Evolutionary conservation across 192 early-diverging fungal genomes (phyloP), one percentile per base, ranked within the genome.

Genomic region (Coemansia sp.): DNA sequence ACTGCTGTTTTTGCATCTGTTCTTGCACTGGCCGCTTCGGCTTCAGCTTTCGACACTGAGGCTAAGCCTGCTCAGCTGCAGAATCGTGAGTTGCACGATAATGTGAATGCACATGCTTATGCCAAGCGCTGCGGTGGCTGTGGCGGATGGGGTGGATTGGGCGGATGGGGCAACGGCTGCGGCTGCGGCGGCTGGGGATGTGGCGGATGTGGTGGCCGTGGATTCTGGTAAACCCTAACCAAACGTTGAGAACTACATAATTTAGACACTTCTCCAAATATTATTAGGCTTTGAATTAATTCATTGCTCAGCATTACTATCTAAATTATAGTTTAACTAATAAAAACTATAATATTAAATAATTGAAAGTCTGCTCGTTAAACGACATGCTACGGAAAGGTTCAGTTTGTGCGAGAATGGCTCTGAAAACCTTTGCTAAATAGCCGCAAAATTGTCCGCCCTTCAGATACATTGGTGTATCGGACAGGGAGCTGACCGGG

Each of bases 141-240:
- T 29, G 14, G 11, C 1, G 53, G 53, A 21, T 54, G 24, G 24
- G 19, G 50, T 51, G n/a, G n/a, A 10, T 41, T 5, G 39, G 39
- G 39, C 7, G n/a, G n/a, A 10, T 41, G 39, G 39, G 39, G 39
- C 7, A 41, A 12, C 9, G 53, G 53, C 3, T 55, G 53, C 27
- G 53, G 53, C 53, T 55, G 53, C 15, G 53, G 53, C 29, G 53
- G 53, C 5, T 55, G 25, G 25, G 53, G 53, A n/a, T 55, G 53
- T 12, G 11, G 11, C 53, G 29, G 53, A 22, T 55, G 53, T 17
- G 25, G 53, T 55, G 53, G 53, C 2, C 9, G 23, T 43, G 41
- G 41, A 43, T 43, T 43, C 15, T 43, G 41, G 15, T 43, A 15
- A 43, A 43, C 15, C 14, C 9, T 32, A 32, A 32, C 32, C 32